Percentiles rank a stretch among this genome's conserved stretches.
Conservation (phyloP, 2,329 filamentous ascomycete species). For the Ciborinia camelliae region DNA sequence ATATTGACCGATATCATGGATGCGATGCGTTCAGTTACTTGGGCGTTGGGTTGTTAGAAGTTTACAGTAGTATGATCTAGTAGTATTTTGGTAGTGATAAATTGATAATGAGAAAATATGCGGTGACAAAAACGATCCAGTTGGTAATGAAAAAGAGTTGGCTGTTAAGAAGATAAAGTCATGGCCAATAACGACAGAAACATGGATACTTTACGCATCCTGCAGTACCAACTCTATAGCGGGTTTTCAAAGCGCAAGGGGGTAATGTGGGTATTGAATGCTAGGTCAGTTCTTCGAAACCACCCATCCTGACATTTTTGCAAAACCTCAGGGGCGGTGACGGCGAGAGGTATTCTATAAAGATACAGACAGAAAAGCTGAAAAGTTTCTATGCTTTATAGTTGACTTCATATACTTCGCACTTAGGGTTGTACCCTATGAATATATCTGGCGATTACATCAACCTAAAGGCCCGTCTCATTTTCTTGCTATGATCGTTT, state of each 20-base stretch:
- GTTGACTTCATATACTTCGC: not conserved
- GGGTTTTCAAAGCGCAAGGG: not conserved
- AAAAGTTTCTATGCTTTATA: not conserved
- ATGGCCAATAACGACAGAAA: not conserved
- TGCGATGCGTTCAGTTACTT: not conserved
- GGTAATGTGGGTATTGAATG: not conserved
- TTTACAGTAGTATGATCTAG: too few relatives aligned
- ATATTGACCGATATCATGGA: not conserved
- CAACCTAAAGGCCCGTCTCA: not conserved
- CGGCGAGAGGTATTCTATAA: not conserved
- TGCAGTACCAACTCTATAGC: not conserved
- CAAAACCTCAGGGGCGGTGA: too few relatives aligned
- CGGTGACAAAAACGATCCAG: too few relatives aligned
- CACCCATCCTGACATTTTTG: not conserved
- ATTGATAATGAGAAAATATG: not conserved
- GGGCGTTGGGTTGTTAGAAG: not conserved
- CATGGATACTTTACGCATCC: not conserved
- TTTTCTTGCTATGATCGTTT: not conserved
- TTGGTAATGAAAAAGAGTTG: too few relatives aligned
- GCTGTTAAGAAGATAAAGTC: not conserved
- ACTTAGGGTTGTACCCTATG: too few relatives aligned
- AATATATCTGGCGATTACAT: too few relatives aligned
- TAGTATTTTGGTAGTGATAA: too few relatives aligned
- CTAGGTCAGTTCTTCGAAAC: not conserved
- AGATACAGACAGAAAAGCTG: not conserved